These are phyloP conservation scores for Tetrahymena malaccensis DNA, from an alignment of 73 alveolate species.

Conservation along the genomic window DNA sequence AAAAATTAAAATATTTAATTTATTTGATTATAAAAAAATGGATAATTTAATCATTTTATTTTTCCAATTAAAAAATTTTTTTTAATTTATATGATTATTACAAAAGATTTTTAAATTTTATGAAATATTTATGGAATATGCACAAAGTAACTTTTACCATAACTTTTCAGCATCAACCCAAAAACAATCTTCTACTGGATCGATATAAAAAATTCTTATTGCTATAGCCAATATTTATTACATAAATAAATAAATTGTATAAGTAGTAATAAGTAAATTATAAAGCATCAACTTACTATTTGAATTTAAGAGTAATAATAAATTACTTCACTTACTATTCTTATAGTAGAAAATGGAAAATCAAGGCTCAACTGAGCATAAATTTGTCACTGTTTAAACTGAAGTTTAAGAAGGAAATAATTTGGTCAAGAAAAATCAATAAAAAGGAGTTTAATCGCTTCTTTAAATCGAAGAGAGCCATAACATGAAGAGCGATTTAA, in stretches of 20 bases:
- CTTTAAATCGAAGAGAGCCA: background rate
- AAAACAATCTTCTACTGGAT: background rate
- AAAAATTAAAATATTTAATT: no score
- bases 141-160: no score
- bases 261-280: no score
- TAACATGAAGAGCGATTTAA: background rate
- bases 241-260: no score
- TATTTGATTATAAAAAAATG: no score
- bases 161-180: background rate
- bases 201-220: background rate
- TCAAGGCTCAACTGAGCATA: background rate
- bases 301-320: background rate
- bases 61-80: no score
- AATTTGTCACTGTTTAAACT: background rate
- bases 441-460: background rate
- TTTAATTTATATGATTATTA: no score
- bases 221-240: no score
- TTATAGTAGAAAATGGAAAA: background rate
- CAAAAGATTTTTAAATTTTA: no score
- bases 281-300: background rate
- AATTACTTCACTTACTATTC: background rate
- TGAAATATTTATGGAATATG: no score
- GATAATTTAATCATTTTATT: no score
- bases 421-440: background rate
- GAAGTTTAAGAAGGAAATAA: background rate